phyloP scores from a whole-genome alignment of 2,329 filamentous ascomycete species.

The Aspergillus pseudoterreus region DNA sequence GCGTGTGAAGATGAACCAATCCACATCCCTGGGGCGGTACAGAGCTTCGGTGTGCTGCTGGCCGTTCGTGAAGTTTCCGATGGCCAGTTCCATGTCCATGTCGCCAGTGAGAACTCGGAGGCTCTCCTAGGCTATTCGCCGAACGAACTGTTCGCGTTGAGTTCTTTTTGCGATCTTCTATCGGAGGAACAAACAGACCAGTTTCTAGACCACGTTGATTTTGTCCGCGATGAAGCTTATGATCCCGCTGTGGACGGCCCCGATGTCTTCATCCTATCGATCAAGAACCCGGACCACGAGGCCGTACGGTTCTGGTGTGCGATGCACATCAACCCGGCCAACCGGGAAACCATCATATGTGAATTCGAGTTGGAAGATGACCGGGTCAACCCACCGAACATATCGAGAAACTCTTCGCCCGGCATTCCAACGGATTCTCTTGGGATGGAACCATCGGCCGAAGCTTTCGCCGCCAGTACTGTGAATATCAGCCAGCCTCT shows the following conservation, averaged over 20 bases:
- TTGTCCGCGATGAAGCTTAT: constrained; percentile 76
- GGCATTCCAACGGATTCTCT: constrained; percentile 55
- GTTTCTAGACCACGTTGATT: constrained; percentile 80
- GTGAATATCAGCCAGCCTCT: constrained; percentile 71
- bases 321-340: constrained; percentile 68
- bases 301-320: constrained; percentile 79
- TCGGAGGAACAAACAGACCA: constrained; percentile 81
- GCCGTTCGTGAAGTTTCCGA: constrained; percentile 63
- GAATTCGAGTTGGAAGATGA: constrained; percentile 87
- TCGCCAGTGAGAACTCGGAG: constrained; percentile 78
- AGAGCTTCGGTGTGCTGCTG: constrained; percentile 74
- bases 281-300: constrained; percentile 56
- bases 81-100: constrained; percentile 65
- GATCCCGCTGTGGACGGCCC: constrained; percentile 74
- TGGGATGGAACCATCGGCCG: constrained; percentile 65
- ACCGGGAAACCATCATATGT: constrained; percentile 72
- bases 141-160: constrained; percentile 67
- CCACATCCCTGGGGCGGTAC: constrained; percentile 75
- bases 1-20: constrained; percentile 90
- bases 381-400: constrained; percentile 49
- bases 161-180: constrained; percentile 78
- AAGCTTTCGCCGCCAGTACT: constrained; percentile 74
- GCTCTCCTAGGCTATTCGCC: constrained; percentile 73
- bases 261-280: constrained; percentile 77
- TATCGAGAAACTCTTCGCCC: constrained; percentile 16